phyloP scores from a whole-genome alignment of 2,329 filamentous ascomycete species.

The Tympanopsis confertula region DNA sequence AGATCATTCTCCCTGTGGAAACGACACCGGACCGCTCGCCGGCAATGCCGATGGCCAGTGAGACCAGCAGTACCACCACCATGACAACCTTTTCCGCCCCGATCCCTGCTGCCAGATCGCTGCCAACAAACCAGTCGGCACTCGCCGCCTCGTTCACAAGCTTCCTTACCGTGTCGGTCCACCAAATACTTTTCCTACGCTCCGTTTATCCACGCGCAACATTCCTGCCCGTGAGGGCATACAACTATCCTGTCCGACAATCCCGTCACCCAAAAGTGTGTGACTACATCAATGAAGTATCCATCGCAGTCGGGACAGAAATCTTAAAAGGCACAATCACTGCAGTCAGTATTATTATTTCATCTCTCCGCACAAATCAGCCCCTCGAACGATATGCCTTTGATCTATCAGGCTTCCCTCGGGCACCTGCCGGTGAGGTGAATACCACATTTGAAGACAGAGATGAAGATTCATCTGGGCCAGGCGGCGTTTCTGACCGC shows the following conservation, averaged over 20 bases:
- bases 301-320: conserved; percentile 46
- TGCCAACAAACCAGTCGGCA: conserved; percentile 31
- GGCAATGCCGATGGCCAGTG: conserved; percentile 26
- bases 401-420: conserved; percentile 23
- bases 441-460: conserved; percentile 19
- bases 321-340: conserved; percentile 36
- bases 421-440: conserved; percentile 16
- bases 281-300: conserved; percentile 57
- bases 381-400: conserved; percentile 29
- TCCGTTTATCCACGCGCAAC: conserved; percentile 52
- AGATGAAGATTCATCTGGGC: not conserved
- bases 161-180: conserved; percentile 59
- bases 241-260: conserved; percentile 62
- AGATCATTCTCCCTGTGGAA: conserved; percentile 19
- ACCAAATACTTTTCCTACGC: conserved; percentile 60
- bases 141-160: conserved; percentile 42
- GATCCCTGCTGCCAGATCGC: not conserved
- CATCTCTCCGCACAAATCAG: conserved; percentile 13
- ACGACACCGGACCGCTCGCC: conserved; percentile 16
- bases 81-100: conserved; percentile 23
- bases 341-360: conserved; percentile 21
- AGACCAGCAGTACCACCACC: conserved; percentile 16
- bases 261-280: conserved; percentile 60
- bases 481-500: conserved; percentile 2
- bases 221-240: conserved; percentile 56